Evolutionary conservation across 2,329 filamentous ascomycete genomes (phyloP).

Genomic region (Aspergillus brasiliensis): DNA sequence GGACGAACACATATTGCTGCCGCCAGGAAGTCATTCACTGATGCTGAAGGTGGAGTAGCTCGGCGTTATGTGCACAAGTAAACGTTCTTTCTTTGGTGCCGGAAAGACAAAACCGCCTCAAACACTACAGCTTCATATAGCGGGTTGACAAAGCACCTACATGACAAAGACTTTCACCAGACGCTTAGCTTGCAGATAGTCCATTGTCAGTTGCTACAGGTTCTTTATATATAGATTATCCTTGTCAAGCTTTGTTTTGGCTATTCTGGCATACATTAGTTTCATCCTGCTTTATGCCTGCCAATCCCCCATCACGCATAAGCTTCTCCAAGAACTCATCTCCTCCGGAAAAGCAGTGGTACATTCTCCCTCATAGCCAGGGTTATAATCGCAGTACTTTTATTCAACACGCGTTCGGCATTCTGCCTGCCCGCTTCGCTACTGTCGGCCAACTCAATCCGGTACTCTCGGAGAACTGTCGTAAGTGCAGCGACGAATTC

Average conservation of each 20-base stretch:
- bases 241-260: not conserved
- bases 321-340: not conserved
- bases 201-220: not conserved
- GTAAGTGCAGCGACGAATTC: constrained; percentile 24
- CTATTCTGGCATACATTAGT: not conserved
- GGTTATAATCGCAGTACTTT: constrained; percentile 18
- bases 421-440: not conserved
- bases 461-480: constrained; percentile 19
- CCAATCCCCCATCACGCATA: not conserved
- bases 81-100: not conserved
- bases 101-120: not conserved
- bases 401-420: constrained; percentile 13
- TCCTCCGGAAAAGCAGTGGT: constrained; percentile 17
- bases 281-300: not conserved
- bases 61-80: not conserved
- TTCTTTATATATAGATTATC: not conserved
- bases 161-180: not conserved
- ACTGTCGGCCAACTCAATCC: constrained; percentile 15
- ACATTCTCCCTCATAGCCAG: constrained; percentile 21
- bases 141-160: not conserved
- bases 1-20: not conserved
- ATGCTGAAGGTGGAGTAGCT: not conserved
- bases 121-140: not conserved
- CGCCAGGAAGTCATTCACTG: not conserved
- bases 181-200: not conserved